Evolutionary conservation across 306 rosid genomes (phyloP), one percentile per base, ranked within the genome.

Genomic region (Cyclanthera cordifolia): DNA sequence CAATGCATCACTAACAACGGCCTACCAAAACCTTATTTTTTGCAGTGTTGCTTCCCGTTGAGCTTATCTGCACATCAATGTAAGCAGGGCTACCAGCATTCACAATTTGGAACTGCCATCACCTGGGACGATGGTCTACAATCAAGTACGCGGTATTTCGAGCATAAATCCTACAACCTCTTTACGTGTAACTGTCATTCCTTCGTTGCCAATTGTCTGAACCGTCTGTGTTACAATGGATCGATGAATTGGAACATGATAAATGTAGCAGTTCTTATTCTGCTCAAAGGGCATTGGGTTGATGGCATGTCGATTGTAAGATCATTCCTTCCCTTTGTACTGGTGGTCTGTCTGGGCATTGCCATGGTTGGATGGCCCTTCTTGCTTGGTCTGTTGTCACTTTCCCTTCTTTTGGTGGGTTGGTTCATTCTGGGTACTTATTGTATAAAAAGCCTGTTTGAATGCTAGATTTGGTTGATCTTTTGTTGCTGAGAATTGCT

Each of bases 201-300:
- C 0, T 94, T 88, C 19, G 94, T 77, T 2, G 96, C 95, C 6
- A 85, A 90, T 77, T 79, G 87, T 77, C 80, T 94, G 73, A 94
- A 90, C 68, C 90, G 95, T 72, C 47, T 88, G 1, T 73, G 87
- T 71, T 94, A 88, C 1, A 74, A 84, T 23, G 91, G 95, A 57
- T 90, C 95, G 67, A 85, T 90, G 96, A 73, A 66, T 53, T 94
- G 99, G 99, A 94, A 90, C 85, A 85, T 94, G 96, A 65, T 94
- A 50, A 87, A 66, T 66, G 88, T 90, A 45, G 99, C 83, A 20
- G 87, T 81, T 34, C 55, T 94, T 69, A 59, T 94, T 67, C 84
- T 94, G 47, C 73, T 81, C 5, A 88, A 90, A 83, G 97, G 99
- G 27, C 91, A 70, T 12, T 94, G 99, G 96, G 91, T 94, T 48